Percentiles rank a stretch among this genome's conserved stretches.
phyloP scores from a whole-genome alignment of 2,329 filamentous ascomycete genomes.

The Corniculantispora saksenae region DNA sequence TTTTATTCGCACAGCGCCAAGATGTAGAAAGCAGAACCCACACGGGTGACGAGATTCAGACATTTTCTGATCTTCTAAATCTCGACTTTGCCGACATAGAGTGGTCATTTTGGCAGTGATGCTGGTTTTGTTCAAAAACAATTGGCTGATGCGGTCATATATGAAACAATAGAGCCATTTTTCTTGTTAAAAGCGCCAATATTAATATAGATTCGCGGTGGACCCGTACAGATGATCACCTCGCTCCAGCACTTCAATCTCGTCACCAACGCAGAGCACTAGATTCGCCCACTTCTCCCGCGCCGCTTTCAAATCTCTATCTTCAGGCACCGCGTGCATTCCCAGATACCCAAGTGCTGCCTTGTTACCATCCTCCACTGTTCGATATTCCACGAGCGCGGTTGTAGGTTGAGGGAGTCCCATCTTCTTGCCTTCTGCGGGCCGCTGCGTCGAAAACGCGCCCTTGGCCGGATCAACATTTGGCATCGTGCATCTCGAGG shows the following conservation, averaged over 20 bases:
- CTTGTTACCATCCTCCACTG: constrained; percentile 28
- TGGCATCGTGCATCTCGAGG: constrained; percentile 24
- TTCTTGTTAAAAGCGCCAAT: background rate
- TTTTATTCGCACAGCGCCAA: background rate
- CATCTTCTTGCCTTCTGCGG: constrained; percentile 18
- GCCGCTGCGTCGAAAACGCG: constrained; percentile 12
- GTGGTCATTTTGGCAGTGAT: constrained; percentile 4
- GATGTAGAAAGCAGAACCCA: background rate
- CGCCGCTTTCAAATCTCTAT: constrained; percentile 22
- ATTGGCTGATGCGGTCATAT: too few relatives aligned
- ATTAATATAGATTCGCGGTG: constrained; percentile 30
- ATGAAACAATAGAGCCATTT: background rate
- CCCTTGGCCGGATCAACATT: constrained; percentile 22
- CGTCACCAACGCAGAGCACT: constrained; percentile 29
- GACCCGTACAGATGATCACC: constrained; percentile 30
- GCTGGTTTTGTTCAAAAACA: too few relatives aligned
- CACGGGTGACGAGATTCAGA: background rate
- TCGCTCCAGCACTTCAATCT: constrained; percentile 32
- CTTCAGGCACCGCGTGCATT: constrained; percentile 33
- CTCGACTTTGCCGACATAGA: constrained; percentile 8
- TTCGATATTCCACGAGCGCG: constrained; percentile 27
- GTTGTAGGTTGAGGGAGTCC: constrained; percentile 31
- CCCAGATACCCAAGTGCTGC: constrained; percentile 31
- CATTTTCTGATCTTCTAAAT: background rate
- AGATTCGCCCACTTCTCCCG: background rate